Base-by-base conservation (phyloP, 1,284 basidiomycete genomes). In the Trichosporon ovoides region DNA sequence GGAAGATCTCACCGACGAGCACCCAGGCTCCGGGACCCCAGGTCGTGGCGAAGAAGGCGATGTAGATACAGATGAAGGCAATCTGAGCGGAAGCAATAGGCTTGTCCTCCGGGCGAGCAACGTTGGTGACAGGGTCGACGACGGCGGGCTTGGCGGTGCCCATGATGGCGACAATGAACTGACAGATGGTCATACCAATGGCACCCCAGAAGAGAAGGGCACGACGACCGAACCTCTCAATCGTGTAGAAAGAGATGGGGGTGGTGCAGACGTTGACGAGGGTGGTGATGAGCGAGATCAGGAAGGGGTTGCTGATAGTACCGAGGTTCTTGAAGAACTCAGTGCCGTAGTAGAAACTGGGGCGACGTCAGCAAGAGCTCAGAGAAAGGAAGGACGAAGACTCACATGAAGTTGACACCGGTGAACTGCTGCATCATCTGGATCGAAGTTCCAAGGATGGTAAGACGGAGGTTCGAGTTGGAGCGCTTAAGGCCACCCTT, bases 11-110 rank as follows among this genome's bases (percentile, higher is more conserved):
- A 57, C 74, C 75, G 62, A 75, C 74, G 52, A 68, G 64, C 58
- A 76, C 72, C 75, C 91, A 94, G 12, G 86, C 88, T 64, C 90
- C 84, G 2, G 91, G 91, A 1, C 91, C 91, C 71, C 89, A 86
- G 37, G 87, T 89, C 43, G 85, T 77, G 2, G 90, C 89, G 71
- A 91, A 94, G 24, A 87, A 85, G 57, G 84, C 84, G 24, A 89
- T 91, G 78, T 91, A 93, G 11, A 82, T 68, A 72, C 89, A 91
- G 48, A 88, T 83, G 55, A 82, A 50, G 2, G 59, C 57, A 13
- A 58, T 58, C 52, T 58, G 57, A 20, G 52, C 57, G 28, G 36
- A 33, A 14, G 57, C 57, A 22, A 58, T 40, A 3, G 20, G 13
- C 35, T 28, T 43, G 58, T 59, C 53, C 35, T 37, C 28, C 28